Percentiles rank a stretch among this genome's conserved stretches.
Evolutionary conservation across 768 basidiomycete species (phyloP).

Genomic region (Terana coerulea): DNA sequence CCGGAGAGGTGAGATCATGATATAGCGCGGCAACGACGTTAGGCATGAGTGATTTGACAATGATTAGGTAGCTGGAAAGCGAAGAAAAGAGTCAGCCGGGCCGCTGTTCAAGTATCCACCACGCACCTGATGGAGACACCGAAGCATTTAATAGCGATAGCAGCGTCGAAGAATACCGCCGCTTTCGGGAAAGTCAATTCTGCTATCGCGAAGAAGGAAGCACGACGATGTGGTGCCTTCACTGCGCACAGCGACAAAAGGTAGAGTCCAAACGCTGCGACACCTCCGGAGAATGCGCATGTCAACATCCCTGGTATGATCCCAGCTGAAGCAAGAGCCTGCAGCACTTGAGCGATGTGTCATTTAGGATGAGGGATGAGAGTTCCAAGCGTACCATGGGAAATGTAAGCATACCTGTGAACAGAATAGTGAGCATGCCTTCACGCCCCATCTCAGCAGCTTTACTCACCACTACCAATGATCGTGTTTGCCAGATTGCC

Average conservation of each 20-base stretch:
- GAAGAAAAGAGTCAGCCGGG: too few species aligned
- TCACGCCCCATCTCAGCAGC: background rate
- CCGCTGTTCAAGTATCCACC: too few species aligned
- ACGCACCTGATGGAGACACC: slow-evolving; percentile 88
- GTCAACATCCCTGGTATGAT: slow-evolving; percentile 88
- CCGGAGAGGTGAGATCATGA: slow-evolving; percentile 66
- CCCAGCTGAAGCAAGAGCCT: slow-evolving; percentile 91
- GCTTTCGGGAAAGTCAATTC: slow-evolving; percentile 87
- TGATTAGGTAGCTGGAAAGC: slow-evolving; percentile 71
- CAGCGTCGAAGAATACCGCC: slow-evolving; percentile 86
- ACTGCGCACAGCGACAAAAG: slow-evolving; percentile 82
- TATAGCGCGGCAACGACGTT: slow-evolving; percentile 83
- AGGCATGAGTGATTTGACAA: slow-evolving; percentile 91
- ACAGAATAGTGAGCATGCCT: background rate
- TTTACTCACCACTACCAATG: slow-evolving; percentile 73
- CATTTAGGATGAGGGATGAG: background rate
- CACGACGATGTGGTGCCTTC: slow-evolving; percentile 63
- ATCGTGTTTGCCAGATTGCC: slow-evolving; percentile 88
- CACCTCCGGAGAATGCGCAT: slow-evolving; percentile 73
- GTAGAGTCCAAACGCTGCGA: slow-evolving; percentile 85
- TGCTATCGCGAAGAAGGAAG: slow-evolving; percentile 82
- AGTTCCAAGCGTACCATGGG: slow-evolving; percentile 54
- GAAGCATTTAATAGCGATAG: slow-evolving; percentile 95
- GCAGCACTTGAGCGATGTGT: background rate
- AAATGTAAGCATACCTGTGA: slow-evolving; percentile 84